phyloP scores from a whole-genome alignment of 352 stramenopile species.

The Labyrinthula sp. region DNA sequence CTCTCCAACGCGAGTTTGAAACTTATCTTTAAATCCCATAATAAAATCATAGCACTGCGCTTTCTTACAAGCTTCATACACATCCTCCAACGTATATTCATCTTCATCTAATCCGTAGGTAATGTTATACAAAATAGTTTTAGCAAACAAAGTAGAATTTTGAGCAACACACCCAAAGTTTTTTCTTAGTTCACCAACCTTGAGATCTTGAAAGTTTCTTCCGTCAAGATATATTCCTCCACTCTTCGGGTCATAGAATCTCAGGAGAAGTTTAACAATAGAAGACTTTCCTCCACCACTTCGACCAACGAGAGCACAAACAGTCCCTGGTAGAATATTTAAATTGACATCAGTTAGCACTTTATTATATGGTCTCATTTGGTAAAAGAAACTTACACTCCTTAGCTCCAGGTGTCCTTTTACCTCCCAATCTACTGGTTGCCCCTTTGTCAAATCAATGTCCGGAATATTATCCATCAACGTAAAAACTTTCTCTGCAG shows the following conservation, averaged over 20 bases:
- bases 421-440: too few relatives aligned
- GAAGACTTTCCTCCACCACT: slow-evolving; percentile 58
- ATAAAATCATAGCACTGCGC: slow-evolving; percentile 89
- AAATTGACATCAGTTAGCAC: slow-evolving; percentile 55
- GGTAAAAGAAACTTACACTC: slow-evolving; percentile 80
- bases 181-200: slow-evolving; percentile 56
- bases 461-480: slow-evolving; percentile 3
- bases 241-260: slow-evolving; percentile 34
- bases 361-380: slow-evolving; percentile 43
- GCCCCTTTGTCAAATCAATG: neutral
- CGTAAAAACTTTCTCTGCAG: slow-evolving; percentile 34
- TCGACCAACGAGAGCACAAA: slow-evolving; percentile 56
- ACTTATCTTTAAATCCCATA: slow-evolving; percentile 67
- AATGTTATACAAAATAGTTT: slow-evolving; percentile 79
- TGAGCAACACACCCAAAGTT: slow-evolving; percentile 88
- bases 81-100: slow-evolving; percentile 66
- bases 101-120: slow-evolving; percentile 40
- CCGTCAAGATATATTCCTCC: slow-evolving; percentile 23
- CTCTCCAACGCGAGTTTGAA: slow-evolving; percentile 87
- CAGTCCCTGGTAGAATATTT: slow-evolving; percentile 7
- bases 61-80: slow-evolving; percentile 66
- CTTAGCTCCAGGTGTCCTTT: too few relatives aligned
- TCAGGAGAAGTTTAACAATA: slow-evolving; percentile 49
- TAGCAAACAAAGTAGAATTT: slow-evolving; percentile 88
- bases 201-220: slow-evolving; percentile 38